phyloP scores from a whole-genome alignment of 169 alveolate genomes.

The Plasmodium vivax region DNA sequence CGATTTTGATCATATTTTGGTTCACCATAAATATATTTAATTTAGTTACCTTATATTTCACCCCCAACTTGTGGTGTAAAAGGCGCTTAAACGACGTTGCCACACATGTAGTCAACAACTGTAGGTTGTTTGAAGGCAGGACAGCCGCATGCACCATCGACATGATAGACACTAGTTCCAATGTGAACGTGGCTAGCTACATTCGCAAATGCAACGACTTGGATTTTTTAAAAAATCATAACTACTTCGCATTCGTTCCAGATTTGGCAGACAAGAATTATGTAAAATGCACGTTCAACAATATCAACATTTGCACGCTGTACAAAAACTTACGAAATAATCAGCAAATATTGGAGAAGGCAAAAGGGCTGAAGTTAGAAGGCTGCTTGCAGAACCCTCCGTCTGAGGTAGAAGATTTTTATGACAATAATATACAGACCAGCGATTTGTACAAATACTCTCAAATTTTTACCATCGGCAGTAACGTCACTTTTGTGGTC shows the following conservation, averaged over 20 bases:
- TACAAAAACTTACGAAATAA: conserved; percentile 27
- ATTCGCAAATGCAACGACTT: conserved; percentile 53
- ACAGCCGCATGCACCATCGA: conserved; percentile 48
- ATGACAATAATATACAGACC: conserved; percentile 39
- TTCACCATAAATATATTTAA: conserved; percentile 64
- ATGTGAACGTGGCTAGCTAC: not conserved
- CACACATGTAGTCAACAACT: conserved; percentile 68
- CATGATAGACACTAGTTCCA: not conserved
- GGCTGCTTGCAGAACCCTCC: conserved; percentile 49
- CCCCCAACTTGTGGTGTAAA: conserved; percentile 80
- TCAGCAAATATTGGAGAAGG: not conserved
- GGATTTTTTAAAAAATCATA: conserved; percentile 37
- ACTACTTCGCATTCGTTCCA: conserved; percentile 58
- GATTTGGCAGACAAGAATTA: conserved; percentile 34
- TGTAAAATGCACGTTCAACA: conserved; percentile 55
- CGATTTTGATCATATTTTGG: conserved; percentile 76
- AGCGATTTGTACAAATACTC: conserved; percentile 67
- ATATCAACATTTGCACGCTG: conserved; percentile 49
- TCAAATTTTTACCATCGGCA: conserved; percentile 57
- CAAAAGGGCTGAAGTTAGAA: conserved; percentile 3
- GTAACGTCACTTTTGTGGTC: conserved; percentile 48
- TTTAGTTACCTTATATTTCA: conserved; percentile 66
- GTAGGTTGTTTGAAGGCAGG: conserved; percentile 74
- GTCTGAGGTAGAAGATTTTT: conserved; percentile 39
- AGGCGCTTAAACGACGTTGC: conserved; percentile 72